These are phyloP conservation scores for Dactylellina sp. DNA, from an alignment of 2,329 filamentous ascomycete genomes.

Conservation along the genomic window DNA sequence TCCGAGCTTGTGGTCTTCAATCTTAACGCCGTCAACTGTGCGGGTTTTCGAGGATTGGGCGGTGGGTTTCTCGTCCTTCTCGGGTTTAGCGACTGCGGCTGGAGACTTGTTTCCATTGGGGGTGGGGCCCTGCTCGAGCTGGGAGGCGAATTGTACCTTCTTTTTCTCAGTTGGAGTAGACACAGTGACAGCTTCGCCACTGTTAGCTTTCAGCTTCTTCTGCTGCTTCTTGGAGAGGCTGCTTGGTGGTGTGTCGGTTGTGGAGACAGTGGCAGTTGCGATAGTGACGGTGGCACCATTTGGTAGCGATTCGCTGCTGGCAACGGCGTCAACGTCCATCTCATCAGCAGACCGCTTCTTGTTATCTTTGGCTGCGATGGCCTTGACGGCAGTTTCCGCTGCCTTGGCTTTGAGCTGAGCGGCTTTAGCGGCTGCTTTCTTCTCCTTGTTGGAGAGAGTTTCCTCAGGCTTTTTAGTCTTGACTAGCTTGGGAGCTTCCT, in stretches of 20 bases:
- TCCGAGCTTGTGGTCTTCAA: conserved; percentile 95
- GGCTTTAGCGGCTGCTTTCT: conserved; percentile 63
- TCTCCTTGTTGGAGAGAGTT: conserved; percentile 71
- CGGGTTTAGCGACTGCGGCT: conserved; percentile 57
- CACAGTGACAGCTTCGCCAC: conserved; percentile 80
- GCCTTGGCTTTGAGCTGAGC: conserved; percentile 70
- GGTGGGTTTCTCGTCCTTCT: conserved; percentile 64
- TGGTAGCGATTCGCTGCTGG: conserved; percentile 65
- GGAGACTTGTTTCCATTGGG: conserved; percentile 70
- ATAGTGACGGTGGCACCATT: conserved; percentile 31
- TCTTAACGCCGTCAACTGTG: conserved; percentile 81
- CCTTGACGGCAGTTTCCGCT: conserved; percentile 64
- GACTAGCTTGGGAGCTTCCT: conserved; percentile 75
- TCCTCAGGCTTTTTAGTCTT: conserved; percentile 65
- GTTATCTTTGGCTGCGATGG: conserved; percentile 72
- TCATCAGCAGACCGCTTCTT: conserved; percentile 91
- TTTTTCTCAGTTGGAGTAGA: conserved; percentile 77
- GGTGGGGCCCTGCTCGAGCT: conserved; percentile 96
- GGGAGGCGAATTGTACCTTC: conserved; percentile 99
- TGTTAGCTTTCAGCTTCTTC: conserved; percentile 99
- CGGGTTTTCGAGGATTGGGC: conserved; percentile 64
- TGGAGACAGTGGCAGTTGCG: conserved; percentile 20
- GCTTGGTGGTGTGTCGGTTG: conserved; percentile 67
- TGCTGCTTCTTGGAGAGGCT: conserved; percentile 93
- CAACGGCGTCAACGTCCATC: conserved; percentile 67